Base-by-base conservation (phyloP, 192 early-diverging fungal species). In the Linnemannia zychae region DNA sequence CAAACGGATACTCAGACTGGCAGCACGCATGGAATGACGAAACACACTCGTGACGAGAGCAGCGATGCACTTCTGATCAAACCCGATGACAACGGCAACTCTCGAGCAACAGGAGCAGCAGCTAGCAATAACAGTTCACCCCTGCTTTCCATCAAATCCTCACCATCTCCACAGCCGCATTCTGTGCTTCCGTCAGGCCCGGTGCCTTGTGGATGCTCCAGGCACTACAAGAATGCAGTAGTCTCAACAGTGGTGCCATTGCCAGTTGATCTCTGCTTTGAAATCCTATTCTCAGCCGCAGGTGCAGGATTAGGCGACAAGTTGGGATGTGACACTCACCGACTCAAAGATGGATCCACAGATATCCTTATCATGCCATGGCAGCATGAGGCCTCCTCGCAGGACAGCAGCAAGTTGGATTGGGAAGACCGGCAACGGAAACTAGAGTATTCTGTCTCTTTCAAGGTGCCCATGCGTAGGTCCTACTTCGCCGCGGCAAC, bases 391-490 rank as follows among this genome's bases (percentile, higher is more conserved):
- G 60, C 50, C 15, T n/a, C n/a, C 28, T 12, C 36, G 20, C 57
- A 74, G 33, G 47, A 52, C 4, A 31, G 44, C 22, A 13, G n/a
- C 1, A 38, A 71, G 7, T 24, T 7, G 5, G 66, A 40, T 12
- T 72, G 73, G 73, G 69, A 76, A 12, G 50, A 37, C 38, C 44
- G 52, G 53, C 71, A 74, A 31, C 81, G 75, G 20, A 66, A 57
- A 18, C 33, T 76, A 20, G 80, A 81, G 57, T 81, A 81, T 46
- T 81, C 74, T 38, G 80, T 81, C 1, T 48, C 74, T 1, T 81
- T 81, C 47, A 81, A 81, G 28, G 68, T 81, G 18, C 80, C 80
- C 13, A 80, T 80, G 52, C 28, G 80, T 81, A 76, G 71, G 80
- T 65, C 1, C 0, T 18, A 4, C n/a, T 34, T 13, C 6, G 12